Conservation (phyloP, 306 rosid genomes). For the Medicago ruthenica region DNA sequence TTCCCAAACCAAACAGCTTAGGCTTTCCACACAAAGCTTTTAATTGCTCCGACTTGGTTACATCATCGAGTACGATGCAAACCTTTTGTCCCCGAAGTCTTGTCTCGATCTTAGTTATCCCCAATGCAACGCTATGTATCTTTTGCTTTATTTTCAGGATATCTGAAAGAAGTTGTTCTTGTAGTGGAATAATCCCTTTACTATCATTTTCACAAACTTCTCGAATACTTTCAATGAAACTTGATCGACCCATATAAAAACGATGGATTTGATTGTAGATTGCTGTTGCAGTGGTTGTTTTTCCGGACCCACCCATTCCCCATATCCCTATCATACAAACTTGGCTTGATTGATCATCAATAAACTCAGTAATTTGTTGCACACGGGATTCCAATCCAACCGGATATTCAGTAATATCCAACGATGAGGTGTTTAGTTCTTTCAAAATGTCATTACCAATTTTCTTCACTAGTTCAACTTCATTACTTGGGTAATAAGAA, state of each 20-base stretch:
- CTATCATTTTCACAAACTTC: neutral
- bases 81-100: neutral
- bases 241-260: neutral
- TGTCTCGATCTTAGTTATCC: neutral
- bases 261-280: slow-evolving; percentile 25
- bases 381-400: slow-evolving; percentile 23
- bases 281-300: slow-evolving; percentile 15
- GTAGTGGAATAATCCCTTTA: neutral
- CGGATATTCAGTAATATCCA: neutral
- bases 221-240: neutral
- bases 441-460: neutral
- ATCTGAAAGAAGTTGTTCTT: slow-evolving; percentile 31
- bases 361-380: neutral
- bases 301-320: slow-evolving; percentile 29
- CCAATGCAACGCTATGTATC: neutral
- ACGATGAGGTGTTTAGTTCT: neutral
- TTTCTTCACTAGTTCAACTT: neutral
- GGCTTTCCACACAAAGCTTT: neutral
- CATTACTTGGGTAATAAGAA: neutral
- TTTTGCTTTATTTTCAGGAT: neutral
- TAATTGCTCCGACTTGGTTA: neutral
- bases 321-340: slow-evolving; percentile 27
- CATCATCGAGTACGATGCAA: slow-evolving; percentile 36
- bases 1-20: neutral
- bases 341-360: neutral